phyloP scores from a whole-genome alignment of 345 rosid species.

The Cardiospermum halicacabum region DNA sequence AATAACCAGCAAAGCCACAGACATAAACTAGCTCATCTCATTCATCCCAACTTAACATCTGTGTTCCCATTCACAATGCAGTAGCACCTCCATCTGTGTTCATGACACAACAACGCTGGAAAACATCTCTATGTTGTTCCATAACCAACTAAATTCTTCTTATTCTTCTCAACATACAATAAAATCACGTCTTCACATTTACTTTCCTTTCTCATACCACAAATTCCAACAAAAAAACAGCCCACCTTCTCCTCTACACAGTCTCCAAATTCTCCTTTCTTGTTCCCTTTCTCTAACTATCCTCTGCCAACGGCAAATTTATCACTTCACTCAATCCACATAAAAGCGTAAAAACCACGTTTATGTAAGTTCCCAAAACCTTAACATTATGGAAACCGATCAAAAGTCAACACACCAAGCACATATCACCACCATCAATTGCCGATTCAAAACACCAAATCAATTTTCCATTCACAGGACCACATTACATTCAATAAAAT shows the following conservation, averaged over 20 bases:
- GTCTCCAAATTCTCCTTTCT: not conserved
- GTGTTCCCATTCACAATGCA: not conserved
- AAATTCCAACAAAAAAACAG: not conserved
- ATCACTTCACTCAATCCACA: not conserved
- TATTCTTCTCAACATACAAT: not conserved
- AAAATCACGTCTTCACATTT: not conserved
- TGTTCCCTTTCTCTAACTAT: not conserved
- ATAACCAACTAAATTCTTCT: not conserved
- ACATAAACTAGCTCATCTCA: not conserved
- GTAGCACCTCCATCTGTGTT: not conserved
- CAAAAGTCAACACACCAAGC: not conserved
- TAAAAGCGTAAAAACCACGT: not conserved
- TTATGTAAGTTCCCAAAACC: not conserved
- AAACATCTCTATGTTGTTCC: not conserved
- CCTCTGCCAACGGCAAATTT: not conserved
- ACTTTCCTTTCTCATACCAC: not conserved
- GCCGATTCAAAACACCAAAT: not conserved
- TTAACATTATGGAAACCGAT: not conserved
- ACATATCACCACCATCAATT: not conserved
- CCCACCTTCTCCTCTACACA: not conserved
- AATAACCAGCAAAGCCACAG: not conserved
- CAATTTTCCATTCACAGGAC: not conserved
- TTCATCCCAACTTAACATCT: not conserved
- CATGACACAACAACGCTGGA: not conserved
- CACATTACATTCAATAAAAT: not conserved